Percentiles rank a stretch among this genome's conserved stretches.
Evolutionary conservation across 2,329 filamentous ascomycete species (phyloP).

Genomic region (Endocalyx cinctus): DNA sequence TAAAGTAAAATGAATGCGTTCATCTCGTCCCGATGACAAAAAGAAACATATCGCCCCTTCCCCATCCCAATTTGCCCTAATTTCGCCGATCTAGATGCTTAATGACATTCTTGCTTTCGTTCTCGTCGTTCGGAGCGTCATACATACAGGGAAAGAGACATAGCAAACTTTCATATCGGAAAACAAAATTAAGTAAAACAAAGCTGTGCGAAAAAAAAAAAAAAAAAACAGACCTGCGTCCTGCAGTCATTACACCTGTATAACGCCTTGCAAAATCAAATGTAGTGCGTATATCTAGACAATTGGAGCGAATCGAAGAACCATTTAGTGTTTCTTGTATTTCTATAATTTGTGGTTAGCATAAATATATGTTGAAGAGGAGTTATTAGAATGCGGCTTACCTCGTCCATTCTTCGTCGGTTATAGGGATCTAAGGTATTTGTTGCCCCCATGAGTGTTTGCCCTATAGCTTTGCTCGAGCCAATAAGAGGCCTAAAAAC

Average conservation of each 20-base stretch:
- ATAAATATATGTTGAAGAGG: slow-evolving; percentile 1
- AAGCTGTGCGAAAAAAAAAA: slow-evolving; percentile 1
- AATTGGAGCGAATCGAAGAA: neutral
- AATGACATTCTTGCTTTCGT: too few relatives aligned
- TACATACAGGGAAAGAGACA: too few relatives aligned
- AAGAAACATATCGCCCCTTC: too few relatives aligned
- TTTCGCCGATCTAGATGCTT: too few relatives aligned
- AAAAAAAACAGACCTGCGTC: neutral
- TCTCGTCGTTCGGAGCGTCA: too few relatives aligned
- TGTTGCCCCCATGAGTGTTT: slow-evolving; percentile 85
- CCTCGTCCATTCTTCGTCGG: slow-evolving; percentile 77
- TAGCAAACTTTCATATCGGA: too few relatives aligned
- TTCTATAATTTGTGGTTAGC: slow-evolving; percentile 12
- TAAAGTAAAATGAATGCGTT: too few relatives aligned
- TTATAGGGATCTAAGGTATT: slow-evolving; percentile 86
- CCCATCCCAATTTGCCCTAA: too few relatives aligned
- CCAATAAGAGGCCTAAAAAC: slow-evolving; percentile 88
- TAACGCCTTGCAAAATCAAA: neutral
- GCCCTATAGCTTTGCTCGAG: slow-evolving; percentile 80
- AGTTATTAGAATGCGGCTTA: slow-evolving; percentile 52
- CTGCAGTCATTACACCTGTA: neutral
- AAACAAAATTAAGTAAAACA: too few relatives aligned
- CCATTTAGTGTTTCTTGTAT: slow-evolving; percentile 5
- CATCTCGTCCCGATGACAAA: too few relatives aligned
- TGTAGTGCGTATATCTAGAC: neutral